A percentile compares a stretch with the other conserved stretches of the same genome.
These are phyloP conservation scores for Chrysoporthe puriensis DNA, from an alignment of 2,329 filamentous ascomycete genomes.

Conservation along the genomic window DNA sequence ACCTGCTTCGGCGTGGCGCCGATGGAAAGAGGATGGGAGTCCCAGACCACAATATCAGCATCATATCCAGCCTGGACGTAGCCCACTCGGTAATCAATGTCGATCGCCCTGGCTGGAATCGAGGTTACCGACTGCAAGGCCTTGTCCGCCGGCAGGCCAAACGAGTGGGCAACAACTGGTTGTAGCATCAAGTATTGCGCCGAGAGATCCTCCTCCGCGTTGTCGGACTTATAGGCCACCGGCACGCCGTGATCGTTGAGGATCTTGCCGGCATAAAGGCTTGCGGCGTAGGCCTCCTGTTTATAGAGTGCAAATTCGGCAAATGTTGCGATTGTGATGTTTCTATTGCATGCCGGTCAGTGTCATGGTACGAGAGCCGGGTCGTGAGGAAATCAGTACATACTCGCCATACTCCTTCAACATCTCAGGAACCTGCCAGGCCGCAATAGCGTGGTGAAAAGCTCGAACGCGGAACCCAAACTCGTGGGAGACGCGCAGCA, in stretches of 20 bases:
- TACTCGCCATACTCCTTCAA: slow-evolving; percentile 43
- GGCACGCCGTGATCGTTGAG: slow-evolving; percentile 45
- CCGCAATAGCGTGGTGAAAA: slow-evolving; percentile 46
- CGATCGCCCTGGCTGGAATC: slow-evolving; percentile 48
- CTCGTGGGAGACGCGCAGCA: slow-evolving; percentile 46
- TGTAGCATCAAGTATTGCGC: slow-evolving; percentile 48
- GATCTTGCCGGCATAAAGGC: slow-evolving; percentile 44
- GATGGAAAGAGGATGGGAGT: slow-evolving; percentile 49
- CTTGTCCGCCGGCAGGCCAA: slow-evolving; percentile 44
- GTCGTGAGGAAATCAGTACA: slow-evolving; percentile 29
- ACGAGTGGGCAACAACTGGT: slow-evolving; percentile 46
- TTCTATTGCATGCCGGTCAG: slow-evolving; percentile 32
- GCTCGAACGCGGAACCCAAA: slow-evolving; percentile 47
- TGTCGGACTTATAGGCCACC: slow-evolving; percentile 49
- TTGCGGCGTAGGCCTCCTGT: slow-evolving; percentile 46
- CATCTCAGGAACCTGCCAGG: slow-evolving; percentile 46
- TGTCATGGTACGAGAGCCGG: neutral
- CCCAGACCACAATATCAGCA: slow-evolving; percentile 55
- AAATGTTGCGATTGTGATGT: slow-evolving; percentile 49
- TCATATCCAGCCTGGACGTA: slow-evolving; percentile 50
- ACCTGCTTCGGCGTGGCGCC: slow-evolving; percentile 52
- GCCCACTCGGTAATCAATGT: slow-evolving; percentile 48
- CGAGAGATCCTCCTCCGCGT: slow-evolving; percentile 39
- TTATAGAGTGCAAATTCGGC: slow-evolving; percentile 48
- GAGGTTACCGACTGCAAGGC: slow-evolving; percentile 50